Evolutionary conservation across 805 yeast species (phyloP).

Genomic region (Maudiozyma bulderi): DNA sequence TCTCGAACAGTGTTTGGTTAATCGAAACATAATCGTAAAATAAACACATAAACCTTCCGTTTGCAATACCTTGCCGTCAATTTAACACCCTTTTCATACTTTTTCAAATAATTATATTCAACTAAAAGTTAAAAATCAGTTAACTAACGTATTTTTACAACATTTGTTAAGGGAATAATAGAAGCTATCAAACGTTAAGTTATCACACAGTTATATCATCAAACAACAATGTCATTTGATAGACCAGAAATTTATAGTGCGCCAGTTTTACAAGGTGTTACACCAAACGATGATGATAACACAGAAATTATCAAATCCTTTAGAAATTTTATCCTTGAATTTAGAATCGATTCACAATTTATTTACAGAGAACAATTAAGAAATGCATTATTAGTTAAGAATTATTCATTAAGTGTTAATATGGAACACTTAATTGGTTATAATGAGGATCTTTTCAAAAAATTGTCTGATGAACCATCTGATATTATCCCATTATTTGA

Average conservation of each 20-base stretch:
- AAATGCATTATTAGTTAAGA: constrained; percentile 71
- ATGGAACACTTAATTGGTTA: constrained; percentile 78
- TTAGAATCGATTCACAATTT: constrained; percentile 72
- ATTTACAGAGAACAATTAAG: constrained; percentile 85
- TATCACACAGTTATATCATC: not conserved
- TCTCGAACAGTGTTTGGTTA: no score
- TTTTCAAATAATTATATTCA: no score
- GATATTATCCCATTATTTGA: constrained; percentile 84
- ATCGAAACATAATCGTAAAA: no score
- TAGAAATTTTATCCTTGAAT: constrained; percentile 73
- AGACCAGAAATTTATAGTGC: constrained; percentile 66
- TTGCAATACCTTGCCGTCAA: no score
- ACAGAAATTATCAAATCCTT: constrained; percentile 70
- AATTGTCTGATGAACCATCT: constrained; percentile 74
- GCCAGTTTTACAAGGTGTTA: constrained; percentile 79
- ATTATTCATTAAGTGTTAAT: constrained; percentile 63
- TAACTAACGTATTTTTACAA: not conserved
- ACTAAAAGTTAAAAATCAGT: not conserved
- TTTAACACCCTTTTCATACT: no score
- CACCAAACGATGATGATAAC: constrained; percentile 49
- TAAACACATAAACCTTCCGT: no score
- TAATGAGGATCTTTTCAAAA: constrained; percentile 82
- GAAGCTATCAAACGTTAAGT: not conserved
- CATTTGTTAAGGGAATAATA: not conserved
- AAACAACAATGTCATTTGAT: constrained; percentile 54